Conservation (phyloP, 768 basidiomycete species). For the Lentinula raphanica region DNA sequence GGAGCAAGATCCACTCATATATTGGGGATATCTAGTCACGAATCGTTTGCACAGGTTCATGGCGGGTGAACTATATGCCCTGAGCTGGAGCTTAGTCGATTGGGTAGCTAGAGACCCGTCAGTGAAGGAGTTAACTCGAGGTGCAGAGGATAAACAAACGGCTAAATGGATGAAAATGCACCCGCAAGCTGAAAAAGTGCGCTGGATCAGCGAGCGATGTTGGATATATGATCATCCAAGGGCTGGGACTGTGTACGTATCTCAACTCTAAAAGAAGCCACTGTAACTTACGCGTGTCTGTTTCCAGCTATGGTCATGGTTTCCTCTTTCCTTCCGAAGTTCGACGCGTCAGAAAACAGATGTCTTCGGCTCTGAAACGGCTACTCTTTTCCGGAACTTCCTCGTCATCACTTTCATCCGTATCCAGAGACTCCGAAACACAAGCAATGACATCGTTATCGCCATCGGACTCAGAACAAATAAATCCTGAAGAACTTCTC, state of each 20-base stretch:
- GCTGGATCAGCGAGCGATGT: slow-evolving; percentile 90
- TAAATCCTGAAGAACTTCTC: slow-evolving; percentile 2
- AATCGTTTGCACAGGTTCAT: slow-evolving; percentile 86
- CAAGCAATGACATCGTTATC: background rate
- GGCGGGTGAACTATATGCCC: slow-evolving; percentile 90
- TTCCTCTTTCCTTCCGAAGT: slow-evolving; percentile 92
- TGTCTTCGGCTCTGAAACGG: slow-evolving; percentile 19
- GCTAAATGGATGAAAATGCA: slow-evolving; percentile 90
- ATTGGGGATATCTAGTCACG: slow-evolving; percentile 89
- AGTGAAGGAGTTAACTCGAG: slow-evolving; percentile 62
- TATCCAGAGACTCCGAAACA: slow-evolving; percentile 4
- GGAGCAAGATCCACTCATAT: slow-evolving; percentile 63
- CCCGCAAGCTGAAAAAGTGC: slow-evolving; percentile 69
- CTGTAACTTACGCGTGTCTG: slow-evolving; percentile 1
- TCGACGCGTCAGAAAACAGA: slow-evolving; percentile 56
- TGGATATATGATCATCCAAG: slow-evolving; percentile 99
- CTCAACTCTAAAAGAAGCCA: slow-evolving; percentile 3
- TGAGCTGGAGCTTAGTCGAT: slow-evolving; percentile 83
- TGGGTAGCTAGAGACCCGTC: slow-evolving; percentile 77
- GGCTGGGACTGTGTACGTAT: slow-evolving; percentile 79
- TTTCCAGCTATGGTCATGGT: slow-evolving; percentile 80
- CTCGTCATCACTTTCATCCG: slow-evolving; percentile 14
- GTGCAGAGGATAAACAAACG: slow-evolving; percentile 91
- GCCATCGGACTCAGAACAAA: background rate
- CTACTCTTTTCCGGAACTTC: background rate